Percentiles rank a stretch among this genome's conserved stretches.
Conservation (phyloP, 495 filamentous ascomycete genomes). For the Penicillium roqueforti region DNA sequence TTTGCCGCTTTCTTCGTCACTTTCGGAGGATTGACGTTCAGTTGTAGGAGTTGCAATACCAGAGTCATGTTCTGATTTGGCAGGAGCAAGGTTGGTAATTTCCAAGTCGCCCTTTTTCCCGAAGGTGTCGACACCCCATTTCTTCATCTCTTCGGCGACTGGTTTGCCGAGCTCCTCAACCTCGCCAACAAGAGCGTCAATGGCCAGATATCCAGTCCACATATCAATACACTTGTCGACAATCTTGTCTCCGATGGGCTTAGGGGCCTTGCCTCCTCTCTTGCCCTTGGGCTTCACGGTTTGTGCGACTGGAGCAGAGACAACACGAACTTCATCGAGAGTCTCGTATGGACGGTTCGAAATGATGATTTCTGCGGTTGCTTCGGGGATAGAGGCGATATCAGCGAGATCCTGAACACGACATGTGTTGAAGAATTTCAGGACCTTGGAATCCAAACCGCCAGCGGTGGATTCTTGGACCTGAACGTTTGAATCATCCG, state of each 20-base stretch:
- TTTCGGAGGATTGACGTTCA: constrained; percentile 39
- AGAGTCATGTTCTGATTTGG: constrained; percentile 53
- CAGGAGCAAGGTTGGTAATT: constrained; percentile 54
- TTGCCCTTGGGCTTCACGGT: constrained; percentile 45
- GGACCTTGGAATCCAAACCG: constrained; percentile 53
- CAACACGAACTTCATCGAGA: constrained; percentile 58
- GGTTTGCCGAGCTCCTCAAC: constrained; percentile 69
- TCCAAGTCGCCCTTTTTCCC: constrained; percentile 67
- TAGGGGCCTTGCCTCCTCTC: constrained; percentile 44
- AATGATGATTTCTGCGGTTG: constrained; percentile 60
- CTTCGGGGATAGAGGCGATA: constrained; percentile 66
- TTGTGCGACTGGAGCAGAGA: constrained; percentile 46
- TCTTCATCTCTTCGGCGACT: constrained; percentile 63
- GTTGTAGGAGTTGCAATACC: constrained; percentile 66
- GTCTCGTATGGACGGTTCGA: constrained; percentile 62
- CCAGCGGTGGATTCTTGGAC: constrained; percentile 35
- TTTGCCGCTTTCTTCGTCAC: constrained; percentile 47
- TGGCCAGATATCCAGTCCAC: constrained; percentile 69
- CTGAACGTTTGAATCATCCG: constrained; percentile 57
- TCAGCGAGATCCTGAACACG: constrained; percentile 67
- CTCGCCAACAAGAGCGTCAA: constrained; percentile 69
- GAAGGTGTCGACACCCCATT: constrained; percentile 74
- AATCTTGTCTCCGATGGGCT: constrained; percentile 64
- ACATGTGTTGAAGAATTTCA: constrained; percentile 83
- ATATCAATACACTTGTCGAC: constrained; percentile 69